These are phyloP conservation scores for Penicillium capsulatum DNA, from an alignment of 2,329 filamentous ascomycete genomes.

Conservation along the genomic window DNA sequence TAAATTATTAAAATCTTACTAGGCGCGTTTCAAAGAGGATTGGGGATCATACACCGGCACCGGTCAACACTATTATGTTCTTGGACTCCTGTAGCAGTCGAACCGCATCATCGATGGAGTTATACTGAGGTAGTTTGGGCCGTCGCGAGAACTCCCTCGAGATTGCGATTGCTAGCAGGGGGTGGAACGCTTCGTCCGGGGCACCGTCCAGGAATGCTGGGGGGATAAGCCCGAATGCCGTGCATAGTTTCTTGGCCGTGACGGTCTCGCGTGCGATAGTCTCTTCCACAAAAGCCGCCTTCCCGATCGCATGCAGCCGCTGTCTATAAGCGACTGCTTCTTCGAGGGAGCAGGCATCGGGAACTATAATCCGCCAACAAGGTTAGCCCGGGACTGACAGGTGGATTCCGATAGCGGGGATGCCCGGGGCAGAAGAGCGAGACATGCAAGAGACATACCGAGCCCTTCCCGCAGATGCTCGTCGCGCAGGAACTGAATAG, in stretches of 20 bases:
- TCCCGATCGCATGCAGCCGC: conserved; percentile 71
- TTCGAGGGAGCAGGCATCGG: conserved; percentile 60
- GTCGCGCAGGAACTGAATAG: conserved; percentile 56
- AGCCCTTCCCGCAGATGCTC: conserved; percentile 45
- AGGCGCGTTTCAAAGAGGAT: too few relatives aligned
- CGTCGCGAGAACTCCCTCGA: conserved; percentile 76
- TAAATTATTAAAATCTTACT: too few relatives aligned
- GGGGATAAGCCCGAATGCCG: conserved; percentile 75
- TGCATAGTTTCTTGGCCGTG: conserved; percentile 76
- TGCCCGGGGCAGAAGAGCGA: conserved; percentile 17
- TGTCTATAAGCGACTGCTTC: conserved; percentile 66
- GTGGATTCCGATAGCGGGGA: conserved; percentile 20
- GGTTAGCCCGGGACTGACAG: conserved; percentile 13
- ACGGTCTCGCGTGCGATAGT: conserved; percentile 66
- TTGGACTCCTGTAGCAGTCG: conserved; percentile 65
- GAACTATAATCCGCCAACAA: conserved; percentile 24
- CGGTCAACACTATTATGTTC: conserved; percentile 91
- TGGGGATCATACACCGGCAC: conserved; percentile 62
- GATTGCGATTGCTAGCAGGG: conserved; percentile 71
- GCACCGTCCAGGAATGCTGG: conserved; percentile 68
- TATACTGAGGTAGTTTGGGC: conserved; percentile 72
- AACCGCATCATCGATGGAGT: conserved; percentile 83
- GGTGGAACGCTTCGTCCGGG: conserved; percentile 70
- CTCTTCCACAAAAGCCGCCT: conserved; percentile 68
- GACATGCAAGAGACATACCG: conserved; percentile 41